phyloP scores from a whole-genome alignment of 2,329 filamentous ascomycete genomes.

The Stemphylium lycopersici region DNA sequence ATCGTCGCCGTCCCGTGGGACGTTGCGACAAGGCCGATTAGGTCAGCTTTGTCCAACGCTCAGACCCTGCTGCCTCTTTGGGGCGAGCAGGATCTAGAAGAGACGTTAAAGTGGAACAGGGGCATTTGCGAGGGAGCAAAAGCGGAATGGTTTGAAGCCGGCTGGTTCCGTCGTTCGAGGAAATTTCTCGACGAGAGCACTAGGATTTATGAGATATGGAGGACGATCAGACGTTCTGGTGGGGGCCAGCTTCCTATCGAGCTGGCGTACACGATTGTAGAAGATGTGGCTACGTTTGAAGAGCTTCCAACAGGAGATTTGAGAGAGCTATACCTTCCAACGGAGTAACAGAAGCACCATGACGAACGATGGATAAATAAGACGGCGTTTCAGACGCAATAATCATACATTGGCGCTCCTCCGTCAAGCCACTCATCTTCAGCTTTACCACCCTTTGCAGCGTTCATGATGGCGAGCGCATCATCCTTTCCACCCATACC shows the following conservation, averaged over 20 bases:
- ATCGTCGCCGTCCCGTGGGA: conserved; percentile 4
- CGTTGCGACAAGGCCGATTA: conserved; percentile 6
- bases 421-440: neutral
- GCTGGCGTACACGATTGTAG: conserved; percentile 12
- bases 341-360: neutral
- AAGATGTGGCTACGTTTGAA: conserved; percentile 16
- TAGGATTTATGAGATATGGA: conserved; percentile 19
- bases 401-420: neutral
- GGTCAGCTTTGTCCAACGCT: neutral
- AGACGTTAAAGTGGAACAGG: conserved; percentile 1
- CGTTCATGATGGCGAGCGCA: conserved; percentile 18
- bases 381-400: neutral
- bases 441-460: conserved; percentile 7
- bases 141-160: neutral
- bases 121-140: neutral
- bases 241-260: conserved; percentile 18
- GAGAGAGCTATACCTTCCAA: conserved; percentile 5
- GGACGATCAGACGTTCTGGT: conserved; percentile 13
- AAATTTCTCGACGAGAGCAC: conserved; percentile 15
- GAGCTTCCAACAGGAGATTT: conserved; percentile 7
- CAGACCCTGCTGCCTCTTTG: conserved; percentile 5
- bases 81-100: conserved; percentile 9
- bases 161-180: conserved; percentile 15
- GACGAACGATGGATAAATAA: neutral
- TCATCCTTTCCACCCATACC: conserved; percentile 14